Evolutionary conservation across 2,329 filamentous ascomycete species (phyloP), one percentile per base, ranked within the genome.

Genomic region (Xylaria sp.): DNA sequence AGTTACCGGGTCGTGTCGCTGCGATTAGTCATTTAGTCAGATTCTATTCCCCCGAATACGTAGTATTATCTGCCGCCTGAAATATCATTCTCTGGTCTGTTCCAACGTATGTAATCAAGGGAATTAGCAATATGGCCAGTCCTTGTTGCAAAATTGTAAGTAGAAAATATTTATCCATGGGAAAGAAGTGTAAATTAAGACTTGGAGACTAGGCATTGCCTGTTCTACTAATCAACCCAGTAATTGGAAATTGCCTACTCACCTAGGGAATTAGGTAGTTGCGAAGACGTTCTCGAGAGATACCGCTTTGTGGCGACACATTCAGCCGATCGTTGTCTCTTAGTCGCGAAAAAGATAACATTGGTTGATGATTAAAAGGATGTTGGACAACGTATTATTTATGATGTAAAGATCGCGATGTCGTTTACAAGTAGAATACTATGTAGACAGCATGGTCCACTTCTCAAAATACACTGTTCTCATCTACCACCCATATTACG

Each of bases 1-100:
- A 53, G 49, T n/a, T 53, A 53, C 49, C 26, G 28, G 26, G 49
- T 17, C 3, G 5, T 49, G 23, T 28, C 7, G 28, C 9, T 56
- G n/a, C 33, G n/a, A 56, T 56, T 56, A 56, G 53, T 56, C 53
- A 56, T 36, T 23, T 5, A 15, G 33, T 23, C 53, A 36, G 53
- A 23, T 38, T 38, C 15, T 13, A 10, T n/a, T 38, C 23, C 9
- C 31, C 31, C 31, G 51, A 56, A 38, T 42, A 42, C 20, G 23
- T 31, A 31, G 48, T 31, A 17, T 26, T 23, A 4, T 17, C 7
- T 51, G 6, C 11, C 10, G 46, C 23, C 23, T 6, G 26, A 28
- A 33, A 33, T 10, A 49, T n/a, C 15, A 9, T 28, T 17, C 13
- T 1, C 23, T 6, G 13, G 23, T 11, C 13, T 13, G 15, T 28